Evolutionary conservation across 108 stramenopile genomes (phyloP), one percentile per base, ranked within the genome.

Genomic region (Cyclotella sp.): DNA sequence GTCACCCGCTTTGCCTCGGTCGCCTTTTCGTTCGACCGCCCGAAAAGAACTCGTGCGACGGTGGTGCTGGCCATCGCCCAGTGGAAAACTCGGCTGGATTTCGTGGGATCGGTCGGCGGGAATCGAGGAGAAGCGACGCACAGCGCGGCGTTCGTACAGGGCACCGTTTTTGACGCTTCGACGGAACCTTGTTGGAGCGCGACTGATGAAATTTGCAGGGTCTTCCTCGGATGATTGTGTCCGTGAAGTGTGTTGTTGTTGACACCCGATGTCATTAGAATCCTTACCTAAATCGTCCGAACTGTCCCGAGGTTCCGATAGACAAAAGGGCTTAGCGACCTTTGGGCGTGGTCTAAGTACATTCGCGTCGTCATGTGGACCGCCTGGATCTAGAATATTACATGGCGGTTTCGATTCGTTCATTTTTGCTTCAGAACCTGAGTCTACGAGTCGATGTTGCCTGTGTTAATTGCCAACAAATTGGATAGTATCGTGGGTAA

Each of bases 21-120:
- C 39, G 16, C 73, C 73, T 47, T 57, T 75, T 15, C 72, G 61
- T 29, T 66, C 62, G 1, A 46, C 51, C 4, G 44, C 70, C 1
- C 70, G 40, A 42, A 70, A 70, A 34, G 70, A 43, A 14, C 41
- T 21, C 15, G 29, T 41, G 21, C 62, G 62, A 13, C 57, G 27
- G 3, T 46, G 24, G 45, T 18, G 7, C 9, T 16, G 24, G 2
- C 46, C 4, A n/a, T n/a, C n/a, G n/a, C n/a, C n/a, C n/a, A n/a
- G n/a, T n/a, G n/a, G n/a, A n/a, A n/a, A n/a, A n/a, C n/a, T n/a
- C n/a, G n/a, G n/a, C n/a, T 2, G 13, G 57, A 24, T 27, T 1
- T 58, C 3, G 14, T 28, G 24, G 21, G 14, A 5, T 1, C 57
- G 57, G 3, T 58, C 57, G 1, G 6, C 26, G 22, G 49, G 18